Evolutionary conservation across 306 rosid genomes (phyloP).

Genomic region (Acacia confusa): DNA sequence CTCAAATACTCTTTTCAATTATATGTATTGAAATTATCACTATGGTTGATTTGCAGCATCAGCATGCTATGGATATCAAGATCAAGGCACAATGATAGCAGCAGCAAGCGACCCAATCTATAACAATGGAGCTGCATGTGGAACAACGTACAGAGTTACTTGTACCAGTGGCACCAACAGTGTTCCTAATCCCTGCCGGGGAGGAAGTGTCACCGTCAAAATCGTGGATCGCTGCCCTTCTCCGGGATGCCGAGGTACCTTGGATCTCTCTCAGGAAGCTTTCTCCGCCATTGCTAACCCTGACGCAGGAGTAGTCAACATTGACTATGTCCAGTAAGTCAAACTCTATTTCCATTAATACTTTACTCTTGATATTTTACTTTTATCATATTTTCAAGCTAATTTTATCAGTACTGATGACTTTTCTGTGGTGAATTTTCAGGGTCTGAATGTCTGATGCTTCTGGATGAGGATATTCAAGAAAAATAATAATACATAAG

Average conservation of each 20-base stretch:
- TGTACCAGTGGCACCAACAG: slow-evolving; percentile 32
- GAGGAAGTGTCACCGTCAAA: slow-evolving; percentile 30
- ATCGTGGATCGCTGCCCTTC: slow-evolving; percentile 37
- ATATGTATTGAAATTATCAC: neutral
- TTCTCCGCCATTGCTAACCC: slow-evolving; percentile 29
- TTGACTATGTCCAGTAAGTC: slow-evolving; percentile 20
- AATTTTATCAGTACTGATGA: neutral
- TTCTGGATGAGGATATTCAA: neutral
- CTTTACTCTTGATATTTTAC: neutral
- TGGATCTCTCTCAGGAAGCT: slow-evolving; percentile 41
- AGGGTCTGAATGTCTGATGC: neutral
- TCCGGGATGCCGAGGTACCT: slow-evolving; percentile 29
- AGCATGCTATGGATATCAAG: slow-evolving; percentile 31
- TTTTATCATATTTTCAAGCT: neutral
- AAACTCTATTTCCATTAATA: no score
- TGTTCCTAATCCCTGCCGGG: slow-evolving; percentile 17
- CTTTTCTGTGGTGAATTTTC: neutral
- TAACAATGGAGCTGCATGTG: slow-evolving; percentile 32
- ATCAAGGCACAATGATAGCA: slow-evolving; percentile 36
- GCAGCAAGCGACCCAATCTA: slow-evolving; percentile 30
- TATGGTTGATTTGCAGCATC: slow-evolving; percentile 17
- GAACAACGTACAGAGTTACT: slow-evolving; percentile 20
- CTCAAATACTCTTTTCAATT: no score
- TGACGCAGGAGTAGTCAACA: slow-evolving; percentile 27
- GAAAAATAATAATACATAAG: no score